These are phyloP conservation scores for Plasmodium ovale DNA, from an alignment of 169 alveolate genomes.

Conservation along the genomic window DNA sequence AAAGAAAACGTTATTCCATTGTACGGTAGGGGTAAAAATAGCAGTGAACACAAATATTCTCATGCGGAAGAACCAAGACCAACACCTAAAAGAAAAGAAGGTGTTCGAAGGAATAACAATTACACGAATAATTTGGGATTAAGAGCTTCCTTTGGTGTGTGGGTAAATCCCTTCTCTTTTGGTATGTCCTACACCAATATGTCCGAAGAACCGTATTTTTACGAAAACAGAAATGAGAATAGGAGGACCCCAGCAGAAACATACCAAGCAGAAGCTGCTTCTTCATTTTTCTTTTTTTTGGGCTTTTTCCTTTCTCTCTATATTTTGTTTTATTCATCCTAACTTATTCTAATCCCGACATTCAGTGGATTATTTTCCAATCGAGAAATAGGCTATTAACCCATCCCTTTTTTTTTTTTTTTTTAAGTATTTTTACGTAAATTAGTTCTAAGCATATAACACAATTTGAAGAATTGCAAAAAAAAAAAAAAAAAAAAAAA, in stretches of 20 bases:
- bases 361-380: too few species aligned
- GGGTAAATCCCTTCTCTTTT: slow-evolving; percentile 68
- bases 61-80: slow-evolving; percentile 62
- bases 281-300: slow-evolving; percentile 70
- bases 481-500: slow-evolving; percentile 1
- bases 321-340: slow-evolving; percentile 71
- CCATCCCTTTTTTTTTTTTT: slow-evolving; percentile 4
- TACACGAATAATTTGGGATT: slow-evolving; percentile 52
- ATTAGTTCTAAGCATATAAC: slow-evolving; percentile 6
- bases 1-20: slow-evolving; percentile 93
- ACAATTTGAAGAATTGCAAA: neutral
- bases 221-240: slow-evolving; percentile 38
- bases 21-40: slow-evolving; percentile 89
- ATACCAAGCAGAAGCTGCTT: slow-evolving; percentile 70
- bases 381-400: too few species aligned
- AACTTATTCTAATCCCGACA: too few species aligned
- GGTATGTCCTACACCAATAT: slow-evolving; percentile 66
- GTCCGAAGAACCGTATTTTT: slow-evolving; percentile 57
- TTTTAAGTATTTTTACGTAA: slow-evolving; percentile 5
- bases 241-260: slow-evolving; percentile 46
- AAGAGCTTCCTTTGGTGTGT: slow-evolving; percentile 75
- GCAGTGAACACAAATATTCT: slow-evolving; percentile 85
- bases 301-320: slow-evolving; percentile 63
- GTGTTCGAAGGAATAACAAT: slow-evolving; percentile 39
- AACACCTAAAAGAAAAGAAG: slow-evolving; percentile 72